Evolutionary conservation across 345 rosid genomes (phyloP).

Genomic region (Mercurialis annua): DNA sequence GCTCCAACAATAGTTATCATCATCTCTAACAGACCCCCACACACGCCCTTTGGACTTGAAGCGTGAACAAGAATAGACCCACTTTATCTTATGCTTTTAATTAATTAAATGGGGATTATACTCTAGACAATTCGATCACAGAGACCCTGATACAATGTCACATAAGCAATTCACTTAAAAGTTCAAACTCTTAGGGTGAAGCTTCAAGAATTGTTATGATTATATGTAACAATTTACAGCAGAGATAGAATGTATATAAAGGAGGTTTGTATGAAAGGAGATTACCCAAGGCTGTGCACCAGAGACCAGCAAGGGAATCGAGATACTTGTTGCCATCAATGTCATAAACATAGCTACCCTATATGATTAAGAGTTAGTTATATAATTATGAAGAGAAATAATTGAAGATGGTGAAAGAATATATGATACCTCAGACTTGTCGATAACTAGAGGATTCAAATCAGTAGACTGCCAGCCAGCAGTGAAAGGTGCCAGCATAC

Average conservation of each 20-base stretch:
- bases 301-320: constrained; percentile 94
- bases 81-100: no score
- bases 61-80: no score
- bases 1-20: no score
- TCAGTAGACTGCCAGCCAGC: constrained; percentile 93
- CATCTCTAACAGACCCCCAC: no score
- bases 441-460: constrained; percentile 71
- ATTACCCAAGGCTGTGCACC: constrained; percentile 94
- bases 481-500: constrained; percentile 97
- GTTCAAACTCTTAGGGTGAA: no score
- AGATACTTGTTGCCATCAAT: constrained; percentile 76
- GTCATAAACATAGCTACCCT: constrained; percentile 91
- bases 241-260: neutral
- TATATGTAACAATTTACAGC: no score
- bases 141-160: neutral
- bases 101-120: no score
- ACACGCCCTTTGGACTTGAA: no score
- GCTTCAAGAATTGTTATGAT: no score
- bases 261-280: neutral
- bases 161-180: no score
- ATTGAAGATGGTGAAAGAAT: neutral
- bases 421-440: constrained; percentile 68
- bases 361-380: constrained; percentile 17
- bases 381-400: neutral
- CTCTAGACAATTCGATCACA: no score